Evolutionary conservation across 2,329 filamentous ascomycete genomes (phyloP), one percentile per base, ranked within the genome.

Genomic region (Fusarium drepaniforme): DNA sequence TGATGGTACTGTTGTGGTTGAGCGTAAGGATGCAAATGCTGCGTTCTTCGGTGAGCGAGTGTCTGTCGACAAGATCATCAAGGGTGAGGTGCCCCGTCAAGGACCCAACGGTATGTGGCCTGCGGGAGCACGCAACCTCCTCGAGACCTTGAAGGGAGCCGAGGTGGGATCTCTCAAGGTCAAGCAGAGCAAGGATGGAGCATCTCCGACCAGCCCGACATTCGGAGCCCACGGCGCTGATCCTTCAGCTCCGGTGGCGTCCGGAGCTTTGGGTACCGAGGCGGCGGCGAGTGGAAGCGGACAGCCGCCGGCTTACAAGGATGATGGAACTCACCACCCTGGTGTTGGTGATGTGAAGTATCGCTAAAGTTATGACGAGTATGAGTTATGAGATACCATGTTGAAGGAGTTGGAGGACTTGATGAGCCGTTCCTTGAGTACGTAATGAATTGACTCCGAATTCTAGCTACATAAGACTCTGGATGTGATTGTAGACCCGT

Each of bases 11-110:
- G 90, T 97, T 13, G 88, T 98, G 59, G 93, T 96, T 30, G 94
- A 97, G 83, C 90, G 95, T 61, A 92, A 90, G n/a, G 94, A 96
- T 68, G 96, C 96, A 80, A 98, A 98, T 79, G 93, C 94, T 63
- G 90, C 90, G 8, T 98, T 98, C 80, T 98, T 97, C 81, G 93
- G 93, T 25, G 87, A 93, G n/a, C 75, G 80, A 6, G 79, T 90
- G 28, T 76, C 84, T 0, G 87, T 86, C 1, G 82, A 85, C 28
- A 83, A 83, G 70, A 89, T 90, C 64, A 80, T 90, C 28, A 83
- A 86, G 46, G 85, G 87, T n/a, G 77, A 81, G 8, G 77, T 83
- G 2, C 79, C 79, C 2, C 67, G 74, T 2, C 78, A 80, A 42
- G 76, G 73, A 6, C 66, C 77, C 9, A 67, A 66, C 16, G 78